Percentiles rank a stretch among this genome's conserved stretches.
These are phyloP conservation scores for Teratosphaeriaceae sp. DNA, from an alignment of 2,329 filamentous ascomycete species.

Conservation along the genomic window DNA sequence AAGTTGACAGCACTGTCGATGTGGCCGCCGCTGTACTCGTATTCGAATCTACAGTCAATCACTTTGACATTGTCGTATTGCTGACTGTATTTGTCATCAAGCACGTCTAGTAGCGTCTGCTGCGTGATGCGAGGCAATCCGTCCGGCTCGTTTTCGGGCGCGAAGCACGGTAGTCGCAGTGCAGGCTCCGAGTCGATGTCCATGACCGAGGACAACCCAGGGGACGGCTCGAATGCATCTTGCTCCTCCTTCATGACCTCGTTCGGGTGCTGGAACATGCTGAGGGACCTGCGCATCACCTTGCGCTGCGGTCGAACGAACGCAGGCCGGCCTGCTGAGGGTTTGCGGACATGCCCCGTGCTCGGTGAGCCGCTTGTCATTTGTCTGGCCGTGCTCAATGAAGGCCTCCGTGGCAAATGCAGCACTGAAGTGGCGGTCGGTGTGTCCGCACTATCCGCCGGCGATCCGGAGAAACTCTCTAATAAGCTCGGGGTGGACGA, in stretches of 20 bases:
- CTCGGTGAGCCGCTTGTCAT: constrained; percentile 71
- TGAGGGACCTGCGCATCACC: constrained; percentile 83
- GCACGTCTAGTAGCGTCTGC: constrained; percentile 73
- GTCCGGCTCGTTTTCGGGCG: constrained; percentile 72
- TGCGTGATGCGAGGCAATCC: constrained; percentile 81
- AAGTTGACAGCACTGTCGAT: constrained; percentile 92
- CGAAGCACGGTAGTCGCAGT: constrained; percentile 76
- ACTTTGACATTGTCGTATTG: constrained; percentile 76
- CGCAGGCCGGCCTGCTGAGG: constrained; percentile 52
- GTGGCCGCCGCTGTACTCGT: constrained; percentile 95
- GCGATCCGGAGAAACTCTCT: constrained; percentile 76
- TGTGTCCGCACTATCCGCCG: constrained; percentile 62
- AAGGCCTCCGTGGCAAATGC: constrained; percentile 59
- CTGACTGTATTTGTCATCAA: constrained; percentile 75
- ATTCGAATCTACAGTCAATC: constrained; percentile 97
- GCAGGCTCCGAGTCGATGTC: constrained; percentile 72
- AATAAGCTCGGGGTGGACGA: constrained; percentile 62
- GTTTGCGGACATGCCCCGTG: constrained; percentile 62
- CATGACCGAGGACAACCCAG: constrained; percentile 62
- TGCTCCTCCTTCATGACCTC: constrained; percentile 80
- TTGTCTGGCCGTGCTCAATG: constrained; percentile 54
- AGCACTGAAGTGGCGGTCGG: constrained; percentile 47
- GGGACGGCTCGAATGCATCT: constrained; percentile 46
- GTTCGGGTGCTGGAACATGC: constrained; percentile 93
- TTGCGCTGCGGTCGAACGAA: constrained; percentile 68